These are phyloP conservation scores for Gossypium mustelinum DNA, from an alignment of 345 rosid genomes.

Conservation along the genomic window DNA sequence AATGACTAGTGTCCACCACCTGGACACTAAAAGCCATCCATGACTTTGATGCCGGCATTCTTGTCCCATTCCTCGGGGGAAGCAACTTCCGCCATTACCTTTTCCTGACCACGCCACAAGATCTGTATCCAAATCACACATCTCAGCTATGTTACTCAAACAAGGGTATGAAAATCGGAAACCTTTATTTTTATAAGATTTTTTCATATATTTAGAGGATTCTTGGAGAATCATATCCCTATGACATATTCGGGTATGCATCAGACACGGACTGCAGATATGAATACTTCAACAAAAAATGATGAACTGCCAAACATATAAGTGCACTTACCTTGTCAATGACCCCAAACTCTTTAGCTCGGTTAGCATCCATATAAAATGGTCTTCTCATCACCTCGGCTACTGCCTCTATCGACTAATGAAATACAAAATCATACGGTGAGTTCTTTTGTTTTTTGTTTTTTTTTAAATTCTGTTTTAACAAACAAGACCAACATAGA, in stretches of 20 bases:
- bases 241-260: background rate
- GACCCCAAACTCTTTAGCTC: constrained; percentile 85
- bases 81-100: constrained; percentile 54
- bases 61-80: constrained; percentile 74
- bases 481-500: constrained; percentile 4
- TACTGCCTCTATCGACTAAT: constrained; percentile 65
- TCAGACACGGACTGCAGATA: background rate
- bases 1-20: background rate
- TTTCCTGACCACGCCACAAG: constrained; percentile 75
- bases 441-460: background rate
- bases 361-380: constrained; percentile 62
- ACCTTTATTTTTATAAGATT: background rate
- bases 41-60: constrained; percentile 50
- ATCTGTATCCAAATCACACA: constrained; percentile 34
- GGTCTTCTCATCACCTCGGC: constrained; percentile 62
- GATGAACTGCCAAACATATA: too few relatives aligned
- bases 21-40: constrained; percentile 31
- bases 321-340: constrained; percentile 57
- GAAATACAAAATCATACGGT: constrained; percentile 15
- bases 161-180: background rate
- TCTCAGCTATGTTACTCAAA: background rate
- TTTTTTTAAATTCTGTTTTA: background rate
- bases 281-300: too few relatives aligned
- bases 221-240: background rate
- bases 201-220: background rate